A percentile compares a stretch with the other conserved stretches of the same genome.
phyloP scores from a whole-genome alignment of 1,139 yeast genomes.

The Suhomyces bokatorum region DNA sequence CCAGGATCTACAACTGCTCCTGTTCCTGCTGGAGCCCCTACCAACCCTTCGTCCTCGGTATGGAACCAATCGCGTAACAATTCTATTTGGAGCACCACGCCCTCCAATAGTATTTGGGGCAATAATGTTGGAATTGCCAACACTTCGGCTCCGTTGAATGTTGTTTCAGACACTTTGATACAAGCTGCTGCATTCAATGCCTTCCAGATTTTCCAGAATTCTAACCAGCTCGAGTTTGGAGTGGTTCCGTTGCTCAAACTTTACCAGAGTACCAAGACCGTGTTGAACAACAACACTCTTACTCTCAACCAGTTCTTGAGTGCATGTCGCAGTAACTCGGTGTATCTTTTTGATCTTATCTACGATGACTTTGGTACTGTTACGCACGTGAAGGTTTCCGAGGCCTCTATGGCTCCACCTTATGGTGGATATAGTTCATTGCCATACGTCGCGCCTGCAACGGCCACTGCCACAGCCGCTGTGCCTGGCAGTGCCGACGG shows the following conservation, averaged over 20 bases:
- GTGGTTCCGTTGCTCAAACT: conserved; percentile 37
- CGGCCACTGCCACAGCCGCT: not conserved
- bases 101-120: conserved; percentile 14
- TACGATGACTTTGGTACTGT: conserved; percentile 52
- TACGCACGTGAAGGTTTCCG: conserved; percentile 40
- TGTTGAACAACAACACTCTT: conserved; percentile 30
- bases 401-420: not conserved
- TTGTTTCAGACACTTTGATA: conserved; percentile 14
- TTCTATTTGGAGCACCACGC: conserved; percentile 35
- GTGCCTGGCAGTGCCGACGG: not conserved
- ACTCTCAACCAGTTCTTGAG: conserved; percentile 45
- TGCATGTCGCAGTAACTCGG: conserved; percentile 31
- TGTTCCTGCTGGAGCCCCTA: not conserved
- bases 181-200: conserved; percentile 38
- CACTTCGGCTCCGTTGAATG: not conserved
- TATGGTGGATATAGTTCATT: conserved; percentile 1
- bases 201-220: conserved; percentile 31
- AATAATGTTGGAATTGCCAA: conserved; percentile 7
- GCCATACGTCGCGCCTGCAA: not conserved
- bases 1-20: not conserved
- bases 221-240: conserved; percentile 42
- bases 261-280: conserved; percentile 33
- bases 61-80: conserved; percentile 32
- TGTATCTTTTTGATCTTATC: conserved; percentile 43
- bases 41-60: conserved; percentile 4